Evolutionary conservation across 768 basidiomycete genomes (phyloP).

Genomic region (Suillus tomentosus): DNA sequence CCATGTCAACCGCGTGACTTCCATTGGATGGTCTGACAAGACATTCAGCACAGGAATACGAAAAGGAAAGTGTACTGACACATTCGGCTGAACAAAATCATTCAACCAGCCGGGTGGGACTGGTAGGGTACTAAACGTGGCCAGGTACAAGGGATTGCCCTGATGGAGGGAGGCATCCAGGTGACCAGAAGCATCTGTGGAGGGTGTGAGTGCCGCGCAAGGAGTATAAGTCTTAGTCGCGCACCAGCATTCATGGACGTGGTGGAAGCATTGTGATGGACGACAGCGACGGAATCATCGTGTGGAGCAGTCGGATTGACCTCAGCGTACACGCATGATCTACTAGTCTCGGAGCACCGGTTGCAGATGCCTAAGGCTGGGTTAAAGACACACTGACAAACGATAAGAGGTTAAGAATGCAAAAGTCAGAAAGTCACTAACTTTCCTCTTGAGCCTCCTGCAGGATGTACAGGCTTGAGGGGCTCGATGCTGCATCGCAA

Average conservation of each 20-base stretch:
- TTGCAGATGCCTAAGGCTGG: not conserved
- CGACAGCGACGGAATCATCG: not conserved
- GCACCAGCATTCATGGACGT: not conserved
- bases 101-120: not conserved
- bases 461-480: slow-evolving; percentile 3
- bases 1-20: not conserved
- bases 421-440: not conserved
- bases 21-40: not conserved
- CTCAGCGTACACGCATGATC: slow-evolving; percentile 5
- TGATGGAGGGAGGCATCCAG: not conserved
- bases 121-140: not conserved
- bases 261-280: not conserved
- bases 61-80: not conserved
- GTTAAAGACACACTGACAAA: not conserved
- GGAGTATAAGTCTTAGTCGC: not conserved
- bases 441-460: slow-evolving; percentile 9
- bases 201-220: not conserved
- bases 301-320: not conserved
- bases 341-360: slow-evolving; percentile 2
- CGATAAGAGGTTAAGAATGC: not conserved
- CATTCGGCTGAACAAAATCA: not conserved
- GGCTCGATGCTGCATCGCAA: slow-evolving; percentile 7
- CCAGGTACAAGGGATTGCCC: not conserved
- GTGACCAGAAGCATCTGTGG: not conserved
- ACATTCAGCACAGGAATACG: not conserved